Conservation (phyloP, 1,139 yeast genomes). For the Kurtzmaniella quercitrusa region DNA sequence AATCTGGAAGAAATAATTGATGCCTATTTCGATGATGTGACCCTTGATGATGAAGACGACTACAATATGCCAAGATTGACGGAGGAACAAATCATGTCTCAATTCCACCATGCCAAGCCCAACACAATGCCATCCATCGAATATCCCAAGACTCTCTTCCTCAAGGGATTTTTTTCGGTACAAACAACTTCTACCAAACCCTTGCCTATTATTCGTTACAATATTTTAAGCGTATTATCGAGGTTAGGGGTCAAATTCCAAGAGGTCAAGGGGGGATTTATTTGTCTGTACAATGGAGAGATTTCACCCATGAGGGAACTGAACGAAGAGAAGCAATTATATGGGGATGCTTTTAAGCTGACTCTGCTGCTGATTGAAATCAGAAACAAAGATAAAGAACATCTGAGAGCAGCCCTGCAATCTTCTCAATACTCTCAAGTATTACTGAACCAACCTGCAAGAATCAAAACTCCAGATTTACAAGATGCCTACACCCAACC, state of each 20-base stretch:
- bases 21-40: conserved; percentile 65
- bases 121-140: conserved; percentile 92
- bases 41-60: conserved; percentile 41
- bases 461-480: conserved; percentile 24
- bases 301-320: conserved; percentile 17
- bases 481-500: conserved; percentile 10
- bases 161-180: conserved; percentile 92
- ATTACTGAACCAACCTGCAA: conserved; percentile 10
- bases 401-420: background rate
- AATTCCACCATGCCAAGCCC: conserved; percentile 66
- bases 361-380: conserved; percentile 30
- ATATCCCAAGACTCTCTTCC: conserved; percentile 83
- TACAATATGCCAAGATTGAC: conserved; percentile 41
- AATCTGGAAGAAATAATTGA: conserved; percentile 45
- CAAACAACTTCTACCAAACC: conserved; percentile 95
- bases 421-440: background rate
- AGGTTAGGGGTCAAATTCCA: conserved; percentile 76
- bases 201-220: conserved; percentile 81
- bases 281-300: conserved; percentile 59
- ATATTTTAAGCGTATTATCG: conserved; percentile 73
- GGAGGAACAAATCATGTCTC: conserved; percentile 62
- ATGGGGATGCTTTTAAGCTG: conserved; percentile 43
- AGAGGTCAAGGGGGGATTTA: conserved; percentile 93
- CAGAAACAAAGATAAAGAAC: conserved; percentile 6
- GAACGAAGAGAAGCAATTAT: conserved; percentile 33